Percentiles rank a stretch among this genome's conserved stretches.
phyloP scores from a whole-genome alignment of 2,329 filamentous ascomycete genomes.

The Ascochyta koolunga region DNA sequence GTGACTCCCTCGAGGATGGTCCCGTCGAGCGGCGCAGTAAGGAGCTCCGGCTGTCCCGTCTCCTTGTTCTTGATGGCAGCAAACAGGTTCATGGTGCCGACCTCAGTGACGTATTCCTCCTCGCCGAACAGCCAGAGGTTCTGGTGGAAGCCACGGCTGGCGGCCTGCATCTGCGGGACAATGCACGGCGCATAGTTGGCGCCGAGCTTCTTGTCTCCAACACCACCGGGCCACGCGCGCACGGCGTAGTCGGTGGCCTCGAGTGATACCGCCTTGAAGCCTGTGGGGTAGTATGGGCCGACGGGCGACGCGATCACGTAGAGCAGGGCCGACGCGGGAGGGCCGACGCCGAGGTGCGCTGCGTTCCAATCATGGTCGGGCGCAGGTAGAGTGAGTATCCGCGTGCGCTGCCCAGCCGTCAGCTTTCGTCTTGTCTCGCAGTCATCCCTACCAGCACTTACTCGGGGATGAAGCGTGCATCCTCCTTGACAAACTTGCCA shows the following conservation, averaged over 20 bases:
- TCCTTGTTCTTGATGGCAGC: slow-evolving; percentile 82
- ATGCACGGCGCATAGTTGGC: slow-evolving; percentile 99
- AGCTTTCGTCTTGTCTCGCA: slow-evolving; percentile 3
- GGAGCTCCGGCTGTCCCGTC: slow-evolving; percentile 86
- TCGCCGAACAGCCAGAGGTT: slow-evolving; percentile 98
- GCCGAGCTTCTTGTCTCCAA: slow-evolving; percentile 97
- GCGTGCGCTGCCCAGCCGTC: slow-evolving; percentile 53
- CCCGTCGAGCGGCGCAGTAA: slow-evolving; percentile 95
- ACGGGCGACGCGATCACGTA: slow-evolving; percentile 97
- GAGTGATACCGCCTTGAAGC: slow-evolving; percentile 95
- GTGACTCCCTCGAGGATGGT: slow-evolving; percentile 97
- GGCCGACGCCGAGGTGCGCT: slow-evolving; percentile 91
- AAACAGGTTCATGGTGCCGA: slow-evolving; percentile 99
- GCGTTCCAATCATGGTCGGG: slow-evolving; percentile 96
- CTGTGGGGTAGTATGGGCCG: slow-evolving; percentile 96
- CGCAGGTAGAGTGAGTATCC: slow-evolving; percentile 96
- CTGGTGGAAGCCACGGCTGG: slow-evolving; percentile 92
- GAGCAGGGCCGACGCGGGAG: slow-evolving; percentile 89
- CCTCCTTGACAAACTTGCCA: slow-evolving; percentile 76
- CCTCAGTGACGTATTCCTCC: slow-evolving; percentile 95
- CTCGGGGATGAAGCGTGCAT: slow-evolving; percentile 87
- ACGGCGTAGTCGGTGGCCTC: slow-evolving; percentile 97
- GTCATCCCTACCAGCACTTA: slow-evolving; percentile 48
- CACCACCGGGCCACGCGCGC: slow-evolving; percentile 95
- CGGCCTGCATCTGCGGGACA: slow-evolving; percentile 91